Conservation (phyloP, 2,329 filamentous ascomycete species). For the Nothophaeocryptopus gaeumannii region DNA sequence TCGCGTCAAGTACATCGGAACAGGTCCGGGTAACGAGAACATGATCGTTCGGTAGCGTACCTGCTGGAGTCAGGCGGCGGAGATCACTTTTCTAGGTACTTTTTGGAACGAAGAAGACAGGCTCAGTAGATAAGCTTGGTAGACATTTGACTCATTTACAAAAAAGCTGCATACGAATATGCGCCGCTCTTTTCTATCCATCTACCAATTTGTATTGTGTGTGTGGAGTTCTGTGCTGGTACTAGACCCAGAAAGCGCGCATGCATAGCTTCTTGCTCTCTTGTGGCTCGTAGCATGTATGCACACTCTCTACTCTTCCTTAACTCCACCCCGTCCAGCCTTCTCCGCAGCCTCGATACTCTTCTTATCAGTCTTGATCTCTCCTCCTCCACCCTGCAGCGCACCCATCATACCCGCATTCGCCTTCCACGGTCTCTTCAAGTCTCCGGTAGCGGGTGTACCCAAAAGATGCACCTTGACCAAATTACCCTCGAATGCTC, state of each 20-base stretch:
- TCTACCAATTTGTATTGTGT: too few species aligned
- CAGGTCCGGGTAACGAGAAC: conserved; percentile 62
- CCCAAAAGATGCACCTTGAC: conserved; percentile 94
- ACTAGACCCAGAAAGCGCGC: too few species aligned
- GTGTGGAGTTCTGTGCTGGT: too few species aligned
- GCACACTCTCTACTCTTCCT: conserved; percentile 48
- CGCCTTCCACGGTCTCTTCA: conserved; percentile 95
- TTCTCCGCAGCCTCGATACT: conserved; percentile 54
- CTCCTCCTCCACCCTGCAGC: conserved; percentile 59
- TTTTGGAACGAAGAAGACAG: not conserved
- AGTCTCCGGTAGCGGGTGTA: conserved; percentile 79
- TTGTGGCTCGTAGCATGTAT: too few species aligned
- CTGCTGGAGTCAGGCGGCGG: not conserved
- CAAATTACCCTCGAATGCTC: conserved; percentile 89
- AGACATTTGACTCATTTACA: not conserved
- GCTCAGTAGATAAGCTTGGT: conserved; percentile 5
- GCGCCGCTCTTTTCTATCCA: too few species aligned
- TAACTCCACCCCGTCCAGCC: conserved; percentile 50
- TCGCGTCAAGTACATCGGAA: conserved; percentile 64
- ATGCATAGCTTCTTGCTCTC: too few species aligned
- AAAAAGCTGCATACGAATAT: too few species aligned
- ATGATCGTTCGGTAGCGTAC: conserved; percentile 55
- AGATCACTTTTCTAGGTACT: not conserved
- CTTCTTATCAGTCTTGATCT: conserved; percentile 78
- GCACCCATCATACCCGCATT: conserved; percentile 77